Conservation (phyloP, 345 rosid species). For the Bretschneidera sinensis region DNA sequence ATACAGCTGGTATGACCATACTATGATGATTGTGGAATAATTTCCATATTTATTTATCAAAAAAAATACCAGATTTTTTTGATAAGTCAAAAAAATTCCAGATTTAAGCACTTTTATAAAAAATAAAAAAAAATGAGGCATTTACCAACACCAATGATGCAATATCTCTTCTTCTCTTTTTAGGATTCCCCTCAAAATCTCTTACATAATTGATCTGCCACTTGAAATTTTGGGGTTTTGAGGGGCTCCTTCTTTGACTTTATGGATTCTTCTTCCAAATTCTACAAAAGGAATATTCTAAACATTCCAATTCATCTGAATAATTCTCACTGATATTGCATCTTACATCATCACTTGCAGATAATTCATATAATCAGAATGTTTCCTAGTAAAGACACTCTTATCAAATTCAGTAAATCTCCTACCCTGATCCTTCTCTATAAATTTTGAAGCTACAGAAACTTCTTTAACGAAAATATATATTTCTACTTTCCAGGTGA, state of each 20-base stretch:
- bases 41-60: too few species aligned
- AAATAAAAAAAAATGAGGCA: not conserved
- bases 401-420: too few species aligned
- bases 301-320: not conserved
- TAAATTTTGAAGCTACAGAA: too few species aligned
- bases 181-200: not conserved
- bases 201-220: not conserved
- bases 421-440: too few species aligned
- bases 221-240: not conserved
- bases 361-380: not conserved
- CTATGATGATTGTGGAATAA: not conserved
- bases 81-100: too few species aligned
- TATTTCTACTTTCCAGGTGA: too few species aligned
- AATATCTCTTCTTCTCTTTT: not conserved
- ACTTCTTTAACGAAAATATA: too few species aligned
- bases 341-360: not conserved
- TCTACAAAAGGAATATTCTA: too few species aligned
- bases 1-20: too few species aligned
- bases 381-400: too few species aligned
- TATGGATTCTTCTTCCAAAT: not conserved
- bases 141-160: not conserved
- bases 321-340: not conserved
- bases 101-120: too few species aligned
- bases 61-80: too few species aligned
- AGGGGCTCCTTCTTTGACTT: not conserved